Base-by-base conservation (phyloP, 1,284 basidiomycete genomes). In the Gyrodon tennesseensis region DNA sequence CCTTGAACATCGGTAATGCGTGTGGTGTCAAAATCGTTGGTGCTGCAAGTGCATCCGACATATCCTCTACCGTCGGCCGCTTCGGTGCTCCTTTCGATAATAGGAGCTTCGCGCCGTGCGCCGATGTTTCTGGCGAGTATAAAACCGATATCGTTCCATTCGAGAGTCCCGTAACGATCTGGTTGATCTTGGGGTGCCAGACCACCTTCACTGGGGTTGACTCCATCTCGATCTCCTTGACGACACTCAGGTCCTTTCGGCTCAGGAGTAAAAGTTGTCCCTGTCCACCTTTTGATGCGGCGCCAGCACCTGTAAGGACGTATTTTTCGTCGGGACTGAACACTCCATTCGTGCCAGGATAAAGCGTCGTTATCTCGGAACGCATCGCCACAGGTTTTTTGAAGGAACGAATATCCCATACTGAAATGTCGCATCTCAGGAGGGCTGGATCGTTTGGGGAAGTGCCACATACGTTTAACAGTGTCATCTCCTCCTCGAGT, bases 161-260 rank as follows among this genome's bases (percentile, higher is more conserved):
- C n/a, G 95, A 92, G 58, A 94, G 82, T 3, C 93, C 90, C 37
- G 90, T 85, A 61, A 97, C 82, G 73, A 98, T 92, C 90, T 98
- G 96, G 80, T 98, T 98, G 80, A 98, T 97, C 77, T 93, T 92
- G n/a, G 93, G 88, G 79, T 97, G 96, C 95, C 95, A 98, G 39
- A 86, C 79, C 2, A 97, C 91, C 71, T 89, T 91, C 62, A 98
- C 91, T 9, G 96, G 94, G 37, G 90, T 93, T 37, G 87, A 82
- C 58, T 83, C 90, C 78, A 86, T 88, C 75, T 80, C 88, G 71
- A 86, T 66, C 71, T 83, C 79, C 77, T 85, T 89, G 65, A 81
- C 89, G 53, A 89, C 82, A 67, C 87, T 86, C 58, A 97, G 78
- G 54, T 82, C 84, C 61, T 89, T 84, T 73, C 87, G 86, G 58